phyloP scores from a whole-genome alignment of 2,329 filamentous ascomycete species.

The Ophiocordyceps camponoti-floridani region DNA sequence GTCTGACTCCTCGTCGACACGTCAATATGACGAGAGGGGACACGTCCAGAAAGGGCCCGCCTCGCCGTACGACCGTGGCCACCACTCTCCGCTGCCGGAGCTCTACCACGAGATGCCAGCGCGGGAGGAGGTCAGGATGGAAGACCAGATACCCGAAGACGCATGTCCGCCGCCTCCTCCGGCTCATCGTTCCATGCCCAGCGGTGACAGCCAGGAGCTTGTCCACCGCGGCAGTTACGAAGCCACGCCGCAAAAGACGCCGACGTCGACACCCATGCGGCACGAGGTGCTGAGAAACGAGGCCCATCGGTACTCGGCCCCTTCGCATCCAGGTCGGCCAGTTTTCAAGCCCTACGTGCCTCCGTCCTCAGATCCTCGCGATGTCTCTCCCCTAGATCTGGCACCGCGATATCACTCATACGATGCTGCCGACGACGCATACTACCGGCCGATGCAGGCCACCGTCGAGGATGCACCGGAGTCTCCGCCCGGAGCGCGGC shows the following conservation, averaged over 20 bases:
- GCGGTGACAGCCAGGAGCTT: slow-evolving; percentile 23
- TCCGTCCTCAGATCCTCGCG: slow-evolving; percentile 16
- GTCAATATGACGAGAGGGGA: slow-evolving; percentile 18
- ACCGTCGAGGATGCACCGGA: slow-evolving; percentile 48
- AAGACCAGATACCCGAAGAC: slow-evolving; percentile 17
- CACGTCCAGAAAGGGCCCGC: slow-evolving; percentile 13
- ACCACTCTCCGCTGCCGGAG: slow-evolving; percentile 15
- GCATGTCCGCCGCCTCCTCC: slow-evolving; percentile 38
- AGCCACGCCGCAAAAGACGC: slow-evolving; percentile 20
- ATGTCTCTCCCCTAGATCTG: slow-evolving; percentile 14
- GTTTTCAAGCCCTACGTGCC: slow-evolving; percentile 32
- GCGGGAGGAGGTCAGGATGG: slow-evolving; percentile 14
- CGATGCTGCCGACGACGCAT: slow-evolving; percentile 26
- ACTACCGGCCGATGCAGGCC: slow-evolving; percentile 36
- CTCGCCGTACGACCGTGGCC: slow-evolving; percentile 17
- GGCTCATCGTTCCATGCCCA: slow-evolving; percentile 30
- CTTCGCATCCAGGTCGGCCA: slow-evolving; percentile 34
- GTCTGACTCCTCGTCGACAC: slow-evolving; percentile 15
- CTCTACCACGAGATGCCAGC: slow-evolving; percentile 14
- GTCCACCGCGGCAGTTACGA: slow-evolving; percentile 23
- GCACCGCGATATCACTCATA: slow-evolving; percentile 29
- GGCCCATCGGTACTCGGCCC: slow-evolving; percentile 33
- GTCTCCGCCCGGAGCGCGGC: slow-evolving; percentile 16
- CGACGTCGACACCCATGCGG: slow-evolving; percentile 33
- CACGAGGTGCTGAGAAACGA: slow-evolving; percentile 39